Conservation (phyloP, 345 rosid genomes). For the Microcos paniculata region DNA sequence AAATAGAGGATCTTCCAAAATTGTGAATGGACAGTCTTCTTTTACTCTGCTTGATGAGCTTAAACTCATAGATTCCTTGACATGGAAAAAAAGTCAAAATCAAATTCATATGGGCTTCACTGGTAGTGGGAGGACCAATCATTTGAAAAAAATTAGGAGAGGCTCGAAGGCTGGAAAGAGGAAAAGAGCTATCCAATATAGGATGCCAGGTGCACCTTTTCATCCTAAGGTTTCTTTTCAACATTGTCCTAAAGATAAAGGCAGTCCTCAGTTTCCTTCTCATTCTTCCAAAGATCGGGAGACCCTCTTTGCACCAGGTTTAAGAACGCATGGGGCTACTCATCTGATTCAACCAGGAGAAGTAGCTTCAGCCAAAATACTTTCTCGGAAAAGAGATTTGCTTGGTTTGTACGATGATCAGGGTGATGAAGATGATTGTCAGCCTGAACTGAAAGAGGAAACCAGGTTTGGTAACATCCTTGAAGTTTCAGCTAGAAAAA, state of each 20-base stretch:
- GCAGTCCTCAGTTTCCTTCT: constrained; percentile 9
- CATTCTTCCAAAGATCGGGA: constrained; percentile 25
- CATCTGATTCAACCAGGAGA: constrained; percentile 11
- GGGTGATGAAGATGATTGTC: constrained; percentile 11
- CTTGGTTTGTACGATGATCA: constrained; percentile 17
- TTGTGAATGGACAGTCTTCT: constrained; percentile 20
- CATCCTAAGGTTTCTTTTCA: constrained; percentile 3
- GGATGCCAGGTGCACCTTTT: constrained; percentile 21
- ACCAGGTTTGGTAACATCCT: constrained; percentile 6
- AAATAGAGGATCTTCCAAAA: constrained; percentile 19
- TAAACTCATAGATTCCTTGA: constrained; percentile 45
- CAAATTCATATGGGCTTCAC: constrained; percentile 17
- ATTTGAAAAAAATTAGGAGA: constrained; percentile 18
- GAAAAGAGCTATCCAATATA: constrained; percentile 26
- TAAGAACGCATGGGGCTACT: constrained; percentile 8
- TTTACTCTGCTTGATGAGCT: constrained; percentile 58
- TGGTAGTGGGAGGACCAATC: constrained; percentile 25
- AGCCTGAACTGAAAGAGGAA: constrained; percentile 2
- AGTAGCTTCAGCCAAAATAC: constrained; percentile 21
- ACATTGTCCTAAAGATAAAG: constrained; percentile 4
- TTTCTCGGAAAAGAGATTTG: constrained; percentile 33
- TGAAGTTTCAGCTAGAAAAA: constrained; percentile 26
- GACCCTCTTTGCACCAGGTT: constrained; percentile 19
- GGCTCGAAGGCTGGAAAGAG: constrained; percentile 36
- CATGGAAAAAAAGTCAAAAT: constrained; percentile 38